These are phyloP conservation scores for Aegilops speltoides DNA, from an alignment of 176 grass and related monocot species.

Conservation along the genomic window DNA sequence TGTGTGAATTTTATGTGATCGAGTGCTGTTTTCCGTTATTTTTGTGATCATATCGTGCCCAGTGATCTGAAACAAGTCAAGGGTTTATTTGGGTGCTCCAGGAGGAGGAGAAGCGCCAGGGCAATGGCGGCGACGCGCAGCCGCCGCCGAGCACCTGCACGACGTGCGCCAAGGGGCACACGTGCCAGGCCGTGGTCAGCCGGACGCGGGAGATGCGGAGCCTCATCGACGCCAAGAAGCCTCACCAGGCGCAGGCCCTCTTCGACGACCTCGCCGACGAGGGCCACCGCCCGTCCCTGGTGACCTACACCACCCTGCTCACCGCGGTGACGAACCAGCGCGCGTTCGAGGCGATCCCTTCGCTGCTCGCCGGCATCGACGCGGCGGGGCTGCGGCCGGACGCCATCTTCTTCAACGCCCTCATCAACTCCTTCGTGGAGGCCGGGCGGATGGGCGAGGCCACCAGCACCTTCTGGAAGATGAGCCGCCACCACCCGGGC, in stretches of 20 bases:
- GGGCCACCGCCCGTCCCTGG: slow-evolving; percentile 83
- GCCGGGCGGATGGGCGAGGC: slow-evolving; percentile 75
- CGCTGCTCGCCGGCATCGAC: slow-evolving; percentile 66
- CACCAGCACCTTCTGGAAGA: slow-evolving; percentile 76
- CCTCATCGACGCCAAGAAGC: slow-evolving; percentile 68
- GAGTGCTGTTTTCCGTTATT: not conserved
- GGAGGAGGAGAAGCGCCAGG: slow-evolving; percentile 28
- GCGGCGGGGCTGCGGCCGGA: slow-evolving; percentile 70
- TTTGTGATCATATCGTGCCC: not conserved
- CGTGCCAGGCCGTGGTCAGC: slow-evolving; percentile 54
- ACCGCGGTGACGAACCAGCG: slow-evolving; percentile 63
- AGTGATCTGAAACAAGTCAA: not conserved
- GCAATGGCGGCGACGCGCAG: not conserved
- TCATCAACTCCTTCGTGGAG: slow-evolving; percentile 90
- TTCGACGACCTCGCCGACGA: slow-evolving; percentile 58
- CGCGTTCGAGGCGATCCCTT: slow-evolving; percentile 65
- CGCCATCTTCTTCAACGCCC: slow-evolving; percentile 85
- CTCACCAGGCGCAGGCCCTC: slow-evolving; percentile 49
- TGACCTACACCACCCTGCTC: slow-evolving; percentile 78
- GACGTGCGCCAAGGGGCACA: slow-evolving; percentile 60
- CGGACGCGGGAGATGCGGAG: slow-evolving; percentile 68
- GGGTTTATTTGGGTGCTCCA: slow-evolving; percentile 5
- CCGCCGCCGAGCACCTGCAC: slow-evolving; percentile 37
- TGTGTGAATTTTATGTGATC: too few relatives aligned
- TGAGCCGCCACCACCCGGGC: slow-evolving; percentile 55